Conservation (phyloP, 306 rosid genomes). For the Pachyrhizus erosus region DNA sequence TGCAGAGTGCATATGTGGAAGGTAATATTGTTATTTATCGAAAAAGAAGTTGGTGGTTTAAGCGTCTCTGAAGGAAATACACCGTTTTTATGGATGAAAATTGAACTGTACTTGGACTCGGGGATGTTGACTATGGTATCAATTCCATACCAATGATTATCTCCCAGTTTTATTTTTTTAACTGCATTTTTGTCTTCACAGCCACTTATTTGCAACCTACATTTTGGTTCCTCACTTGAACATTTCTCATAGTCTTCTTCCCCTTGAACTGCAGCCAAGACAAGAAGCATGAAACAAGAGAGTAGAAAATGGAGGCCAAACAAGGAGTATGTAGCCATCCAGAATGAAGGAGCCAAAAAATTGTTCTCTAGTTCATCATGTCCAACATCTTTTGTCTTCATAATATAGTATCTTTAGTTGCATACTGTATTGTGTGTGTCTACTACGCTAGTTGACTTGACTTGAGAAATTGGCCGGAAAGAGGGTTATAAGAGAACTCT, state of each 20-base stretch:
- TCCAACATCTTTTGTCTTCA: background rate
- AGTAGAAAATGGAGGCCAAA: constrained; percentile 1
- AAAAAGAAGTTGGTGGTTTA: background rate
- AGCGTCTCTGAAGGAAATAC: background rate
- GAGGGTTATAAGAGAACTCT: background rate
- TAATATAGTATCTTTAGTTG: background rate
- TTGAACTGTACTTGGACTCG: background rate
- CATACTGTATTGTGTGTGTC: background rate
- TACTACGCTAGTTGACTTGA: constrained; percentile 44
- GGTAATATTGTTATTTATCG: background rate
- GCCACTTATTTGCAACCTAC: background rate
- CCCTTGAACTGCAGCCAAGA: background rate
- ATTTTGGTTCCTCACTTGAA: background rate
- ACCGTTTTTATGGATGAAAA: background rate
- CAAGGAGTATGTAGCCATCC: constrained; percentile 2
- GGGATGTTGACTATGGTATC: background rate
- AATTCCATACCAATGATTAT: background rate
- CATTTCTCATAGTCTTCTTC: background rate
- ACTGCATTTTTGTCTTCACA: background rate
- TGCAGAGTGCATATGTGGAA: constrained; percentile 19
- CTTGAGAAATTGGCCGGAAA: background rate
- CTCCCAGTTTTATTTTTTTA: background rate
- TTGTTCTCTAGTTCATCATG: background rate
- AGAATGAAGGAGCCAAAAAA: background rate
- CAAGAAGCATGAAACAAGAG: constrained; percentile 29